phyloP scores from a whole-genome alignment of 169 alveolate species.

The Plasmodium ovale region DNA sequence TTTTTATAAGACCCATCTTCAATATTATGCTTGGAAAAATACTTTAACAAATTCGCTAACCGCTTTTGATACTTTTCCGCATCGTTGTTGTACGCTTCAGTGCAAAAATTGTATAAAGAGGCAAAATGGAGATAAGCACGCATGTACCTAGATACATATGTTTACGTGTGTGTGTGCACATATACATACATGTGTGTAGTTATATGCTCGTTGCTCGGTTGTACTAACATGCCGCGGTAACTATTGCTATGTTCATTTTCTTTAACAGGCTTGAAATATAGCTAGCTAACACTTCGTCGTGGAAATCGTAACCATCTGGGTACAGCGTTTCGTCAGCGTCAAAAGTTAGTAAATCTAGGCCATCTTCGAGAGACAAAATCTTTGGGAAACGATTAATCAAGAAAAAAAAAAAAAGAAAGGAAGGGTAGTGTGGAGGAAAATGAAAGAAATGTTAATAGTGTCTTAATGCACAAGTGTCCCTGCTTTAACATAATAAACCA shows the following conservation, averaged over 20 bases:
- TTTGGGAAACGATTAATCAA: background rate
- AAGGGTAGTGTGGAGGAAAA: background rate
- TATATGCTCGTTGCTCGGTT: background rate
- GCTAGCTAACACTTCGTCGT: slow-evolving; percentile 58
- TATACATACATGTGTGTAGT: background rate
- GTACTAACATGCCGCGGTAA: slow-evolving; percentile 78
- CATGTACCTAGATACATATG: background rate
- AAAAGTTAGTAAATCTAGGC: slow-evolving; percentile 74
- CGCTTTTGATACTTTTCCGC: slow-evolving; percentile 66
- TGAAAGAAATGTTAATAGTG: background rate
- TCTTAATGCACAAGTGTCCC: no score
- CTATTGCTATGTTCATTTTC: slow-evolving; percentile 76
- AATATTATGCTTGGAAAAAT: slow-evolving; percentile 34
- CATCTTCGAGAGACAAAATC: slow-evolving; percentile 54
- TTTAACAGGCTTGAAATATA: slow-evolving; percentile 65
- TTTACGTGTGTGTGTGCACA: background rate
- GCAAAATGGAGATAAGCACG: background rate
- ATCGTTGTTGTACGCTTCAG: slow-evolving; percentile 77
- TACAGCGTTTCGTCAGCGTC: slow-evolving; percentile 81
- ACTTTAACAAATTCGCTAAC: slow-evolving; percentile 45
- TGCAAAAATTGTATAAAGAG: background rate
- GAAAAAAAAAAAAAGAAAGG: background rate
- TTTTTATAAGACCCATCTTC: slow-evolving; percentile 33
- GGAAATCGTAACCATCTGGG: slow-evolving; percentile 77
- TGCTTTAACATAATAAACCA: no score